Evolutionary conservation across 2,329 filamentous ascomycete species (phyloP), one percentile per base, ranked within the genome.

Genomic region (Trichoderma guizhouense): DNA sequence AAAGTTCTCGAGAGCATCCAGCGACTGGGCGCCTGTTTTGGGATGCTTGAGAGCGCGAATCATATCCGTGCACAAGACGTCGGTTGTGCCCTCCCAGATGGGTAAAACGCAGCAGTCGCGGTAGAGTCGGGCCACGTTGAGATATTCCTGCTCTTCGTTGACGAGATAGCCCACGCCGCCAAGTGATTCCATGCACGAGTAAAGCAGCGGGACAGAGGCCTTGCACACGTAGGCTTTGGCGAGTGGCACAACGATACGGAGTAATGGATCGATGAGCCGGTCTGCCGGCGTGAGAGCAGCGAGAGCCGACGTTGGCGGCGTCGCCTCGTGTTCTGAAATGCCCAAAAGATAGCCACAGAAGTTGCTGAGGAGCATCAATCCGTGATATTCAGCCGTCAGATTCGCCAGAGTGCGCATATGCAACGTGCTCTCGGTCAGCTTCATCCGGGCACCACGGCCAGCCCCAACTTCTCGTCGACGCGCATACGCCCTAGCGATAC

Each of bases 51-150:
- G 71, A 0, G 84, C 84, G 24, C 85, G 78, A 15, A 87, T 73
- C 18, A 86, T 82, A 72, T 87, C 86, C 1, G 83, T 84, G 5
- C 88, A 88, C 70, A 94, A 83, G 7, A 94, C 90, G 76, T 93
- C 91, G 0, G 91, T 92, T 0, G 92, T 93, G 1, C 91, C 90
- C 79, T 92, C 91, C 90, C 90, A 92, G 63, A 93, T 93, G 15
- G 87, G 85, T 65, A 88, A 81, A 3, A 93, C 91, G 8, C 81
- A 84, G 2, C 86, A 88, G 75, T 93, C 91, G 8, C 92, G 86
- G 75, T 89, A 89, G 1, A 93, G 82, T 7, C 90, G 85, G 0
- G 91, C 86, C 4, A 93, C 81, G 76, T 93, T 94, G 71, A 92
- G 82, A 47, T 89, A 86, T 64, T 90, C 88, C 72, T 89, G 87